Base-by-base conservation (phyloP, 768 basidiomycete genomes). In the Lactarius psammicola region DNA sequence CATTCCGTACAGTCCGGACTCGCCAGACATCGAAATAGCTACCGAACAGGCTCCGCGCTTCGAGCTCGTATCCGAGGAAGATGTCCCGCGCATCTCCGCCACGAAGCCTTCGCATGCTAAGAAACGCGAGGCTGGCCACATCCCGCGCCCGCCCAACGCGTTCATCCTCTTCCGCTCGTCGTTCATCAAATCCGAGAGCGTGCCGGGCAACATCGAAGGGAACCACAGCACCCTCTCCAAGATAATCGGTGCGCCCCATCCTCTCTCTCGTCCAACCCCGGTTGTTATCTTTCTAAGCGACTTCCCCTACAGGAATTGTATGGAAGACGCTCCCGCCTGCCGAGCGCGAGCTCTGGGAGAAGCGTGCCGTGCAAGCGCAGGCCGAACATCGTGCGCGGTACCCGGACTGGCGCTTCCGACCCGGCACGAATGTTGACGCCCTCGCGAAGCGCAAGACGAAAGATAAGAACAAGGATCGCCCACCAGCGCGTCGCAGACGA, bases 161-260 rank as follows among this genome's bases (percentile, higher is more conserved):
- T 92, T 92, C 78, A 92, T 92, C 71, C 87, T 92, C 75, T 92
- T 91, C 76, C 85, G 90, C 70, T 88, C 88, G 28, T 85, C 84
- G 34, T 91, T 92, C 77, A 89, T 92, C 74, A 81, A 83, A 36
- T 86, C 84, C 70, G 84, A 89, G 74, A 85, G 86, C 70, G 85
- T 91, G 58, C 86, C 90, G 2, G 87, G 84, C 42, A 85, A 85
- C 74, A 89, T 90, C 60, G 90, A 92, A 71, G 89, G 89, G 0
- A 92, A 90, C 70, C 89, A 90, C 69, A 87, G 87, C 72, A 87
- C 85, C 8, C 80, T 92, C 59, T 90, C 88, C 67, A 92, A 92
- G 79, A 91, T 92, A 71, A 89, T 92, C 65, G 90, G 90, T 87
- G 70, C 64, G 80, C 76, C 4, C n/a, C 4, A 1, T 23, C 17